A percentile compares a stretch with the other conserved stretches of the same genome.
Evolutionary conservation across 257 asterid genomes (phyloP).

Genomic region (Scutellaria minor): DNA sequence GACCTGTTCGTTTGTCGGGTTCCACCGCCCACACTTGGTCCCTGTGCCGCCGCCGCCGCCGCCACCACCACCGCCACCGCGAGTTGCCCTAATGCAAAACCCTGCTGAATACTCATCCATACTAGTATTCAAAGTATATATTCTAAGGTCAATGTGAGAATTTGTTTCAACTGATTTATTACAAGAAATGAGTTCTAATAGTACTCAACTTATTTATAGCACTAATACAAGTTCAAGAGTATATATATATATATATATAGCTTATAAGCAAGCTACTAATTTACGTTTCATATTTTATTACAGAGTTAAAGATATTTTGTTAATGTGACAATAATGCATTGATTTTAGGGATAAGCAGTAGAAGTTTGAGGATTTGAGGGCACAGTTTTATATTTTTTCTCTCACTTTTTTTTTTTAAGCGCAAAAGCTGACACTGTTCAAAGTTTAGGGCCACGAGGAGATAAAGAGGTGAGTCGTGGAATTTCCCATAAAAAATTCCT

Average conservation of each 20-base stretch:
- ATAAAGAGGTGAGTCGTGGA: slow-evolving; percentile 49
- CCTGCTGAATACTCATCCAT: slow-evolving; percentile 73
- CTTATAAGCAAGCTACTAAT: neutral
- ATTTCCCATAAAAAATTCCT: slow-evolving; percentile 33
- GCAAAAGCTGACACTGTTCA: slow-evolving; percentile 77
- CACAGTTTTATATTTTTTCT: slow-evolving; percentile 21
- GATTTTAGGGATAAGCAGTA: slow-evolving; percentile 58
- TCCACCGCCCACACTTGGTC: slow-evolving; percentile 93
- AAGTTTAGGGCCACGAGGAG: slow-evolving; percentile 70
- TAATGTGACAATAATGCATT: slow-evolving; percentile 49
- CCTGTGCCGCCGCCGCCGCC: slow-evolving; percentile 61
- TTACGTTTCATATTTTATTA: neutral
- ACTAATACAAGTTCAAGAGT: too few species aligned
- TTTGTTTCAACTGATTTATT: too few species aligned
- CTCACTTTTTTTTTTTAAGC: slow-evolving; percentile 56
- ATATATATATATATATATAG: too few species aligned
- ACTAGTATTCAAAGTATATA: too few species aligned
- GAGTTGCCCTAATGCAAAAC: slow-evolving; percentile 50
- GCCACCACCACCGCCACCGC: too few species aligned
- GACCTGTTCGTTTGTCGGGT: slow-evolving; percentile 86
- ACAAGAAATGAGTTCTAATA: neutral
- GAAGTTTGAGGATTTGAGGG: slow-evolving; percentile 64
- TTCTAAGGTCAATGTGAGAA: too few species aligned
- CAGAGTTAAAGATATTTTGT: neutral
- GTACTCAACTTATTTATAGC: slow-evolving; percentile 15